Base-by-base conservation (phyloP, 306 rosid genomes). In the Casuarina equisetifolia region DNA sequence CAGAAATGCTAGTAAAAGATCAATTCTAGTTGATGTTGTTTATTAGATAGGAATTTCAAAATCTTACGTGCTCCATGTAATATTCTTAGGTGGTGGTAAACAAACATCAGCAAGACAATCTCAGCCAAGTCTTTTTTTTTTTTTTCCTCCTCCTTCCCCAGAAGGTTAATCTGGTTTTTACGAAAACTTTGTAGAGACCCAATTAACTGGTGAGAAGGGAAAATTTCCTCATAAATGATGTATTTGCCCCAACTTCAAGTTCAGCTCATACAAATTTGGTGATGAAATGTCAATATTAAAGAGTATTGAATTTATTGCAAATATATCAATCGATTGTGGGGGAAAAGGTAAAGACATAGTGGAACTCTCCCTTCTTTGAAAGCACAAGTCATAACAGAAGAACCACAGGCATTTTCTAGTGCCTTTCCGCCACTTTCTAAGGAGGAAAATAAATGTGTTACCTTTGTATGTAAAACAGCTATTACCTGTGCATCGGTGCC, bases 401-500 rank as follows among this genome's bases (percentile, higher is more conserved):
- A 19, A 49, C 9, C 11, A 16, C 5, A 36, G 69, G 44, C 69
- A 72, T 76, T 36, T 48, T 45, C 55, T 19, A 46, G 20, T 38
- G 77, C 62, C 43, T 35, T 62, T 5, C 72, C 38, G 25, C 74
- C 64, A 46, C 15, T 16, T 45, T 66, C 64, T 58, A 76, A 45
- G 19, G 68, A 67, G 73, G 74, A 55, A 70, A 76, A 75, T 69
- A 69, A 52, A 32, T 25, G 10, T 52, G 73, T 4, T 69, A 69
- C 82, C 71, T 75, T 77, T 25, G 6, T 20, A 67, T 54, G 75
- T 63, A 57, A 43, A 57, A 55, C 62, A 74, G 71, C 45, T 70
- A 81, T 76, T 91, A 92, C 97, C 98, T 94, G 98, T 51, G 98
- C 98, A 84, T 94, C 98, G 50, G 97, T 94, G n/a, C 98, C 98